Evolutionary conservation across 2,329 filamentous ascomycete genomes (phyloP).

Genomic region (Cercospora sesami): DNA sequence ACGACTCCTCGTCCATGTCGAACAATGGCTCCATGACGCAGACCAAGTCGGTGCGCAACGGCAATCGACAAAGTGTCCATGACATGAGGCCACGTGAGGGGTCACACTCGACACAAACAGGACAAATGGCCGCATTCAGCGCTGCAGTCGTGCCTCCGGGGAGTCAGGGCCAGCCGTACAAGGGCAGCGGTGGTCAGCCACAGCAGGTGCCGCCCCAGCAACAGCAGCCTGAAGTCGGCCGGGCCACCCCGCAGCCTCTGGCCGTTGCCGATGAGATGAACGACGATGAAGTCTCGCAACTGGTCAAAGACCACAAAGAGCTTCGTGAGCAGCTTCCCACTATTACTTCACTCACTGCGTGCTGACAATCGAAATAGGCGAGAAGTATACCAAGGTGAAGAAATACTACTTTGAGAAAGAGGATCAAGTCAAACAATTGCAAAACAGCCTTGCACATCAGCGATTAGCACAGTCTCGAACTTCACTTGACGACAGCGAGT

Average conservation of each 20-base stretch:
- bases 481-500: slow-evolving; percentile 92
- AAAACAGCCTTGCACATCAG: slow-evolving; percentile 97
- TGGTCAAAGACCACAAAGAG: slow-evolving; percentile 53
- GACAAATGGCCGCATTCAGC: slow-evolving; percentile 44
- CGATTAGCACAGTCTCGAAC: slow-evolving; percentile 92
- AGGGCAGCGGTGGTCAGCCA: slow-evolving; percentile 25
- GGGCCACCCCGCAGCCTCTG: slow-evolving; percentile 47
- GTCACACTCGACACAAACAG: slow-evolving; percentile 25
- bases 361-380: slow-evolving; percentile 57
- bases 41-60: slow-evolving; percentile 31
- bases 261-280: slow-evolving; percentile 45
- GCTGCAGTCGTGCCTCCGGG: slow-evolving; percentile 48
- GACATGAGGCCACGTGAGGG: slow-evolving; percentile 34
- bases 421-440: slow-evolving; percentile 85
- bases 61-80: slow-evolving; percentile 40
- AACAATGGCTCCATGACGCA: slow-evolving; percentile 36
- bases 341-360: neutral
- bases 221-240: slow-evolving; percentile 31
- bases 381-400: slow-evolving; percentile 98
- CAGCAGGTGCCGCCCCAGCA: slow-evolving; percentile 35
- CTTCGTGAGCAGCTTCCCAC: slow-evolving; percentile 43
- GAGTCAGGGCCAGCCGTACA: slow-evolving; percentile 48
- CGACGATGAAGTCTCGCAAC: slow-evolving; percentile 49
- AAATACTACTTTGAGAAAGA: slow-evolving; percentile 94
- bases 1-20: slow-evolving; percentile 37